phyloP scores from a whole-genome alignment of 176 grass and related monocot species.

The Miscanthus lutarioriparius region DNA sequence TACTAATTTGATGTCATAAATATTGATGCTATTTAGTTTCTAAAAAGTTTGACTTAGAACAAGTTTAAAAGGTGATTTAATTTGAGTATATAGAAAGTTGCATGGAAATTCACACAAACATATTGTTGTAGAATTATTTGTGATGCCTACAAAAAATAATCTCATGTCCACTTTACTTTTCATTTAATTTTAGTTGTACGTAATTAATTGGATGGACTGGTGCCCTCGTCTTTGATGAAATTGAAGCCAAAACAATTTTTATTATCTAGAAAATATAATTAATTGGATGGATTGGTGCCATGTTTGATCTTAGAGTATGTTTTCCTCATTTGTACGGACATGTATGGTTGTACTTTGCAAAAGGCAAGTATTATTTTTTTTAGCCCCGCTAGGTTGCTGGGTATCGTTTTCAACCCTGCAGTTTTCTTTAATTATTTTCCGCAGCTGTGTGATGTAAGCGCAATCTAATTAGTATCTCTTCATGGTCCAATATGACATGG shows the following conservation, averaged over 20 bases:
- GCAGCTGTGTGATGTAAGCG: background rate
- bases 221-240: too few relatives aligned
- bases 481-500: background rate
- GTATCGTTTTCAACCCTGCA: conserved; percentile 19
- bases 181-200: background rate
- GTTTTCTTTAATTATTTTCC: conserved; percentile 9
- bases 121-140: background rate
- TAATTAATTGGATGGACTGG: background rate
- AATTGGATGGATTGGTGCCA: background rate
- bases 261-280: background rate
- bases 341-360: conserved; percentile 25
- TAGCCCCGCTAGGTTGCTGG: background rate
- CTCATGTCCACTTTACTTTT: background rate
- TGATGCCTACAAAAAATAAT: background rate
- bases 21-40: too few relatives aligned
- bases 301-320: conserved; percentile 10
- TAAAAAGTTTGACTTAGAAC: too few relatives aligned
- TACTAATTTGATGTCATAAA: too few relatives aligned
- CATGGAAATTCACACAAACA: background rate
- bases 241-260: too few relatives aligned
- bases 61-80: too few relatives aligned
- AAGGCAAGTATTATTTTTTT: background rate
- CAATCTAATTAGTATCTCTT: conserved; percentile 10
- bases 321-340: conserved; percentile 20
- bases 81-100: background rate